These are phyloP conservation scores for Cryptosporidium sp. DNA, from an alignment of 169 alveolate species.

Conservation along the genomic window DNA sequence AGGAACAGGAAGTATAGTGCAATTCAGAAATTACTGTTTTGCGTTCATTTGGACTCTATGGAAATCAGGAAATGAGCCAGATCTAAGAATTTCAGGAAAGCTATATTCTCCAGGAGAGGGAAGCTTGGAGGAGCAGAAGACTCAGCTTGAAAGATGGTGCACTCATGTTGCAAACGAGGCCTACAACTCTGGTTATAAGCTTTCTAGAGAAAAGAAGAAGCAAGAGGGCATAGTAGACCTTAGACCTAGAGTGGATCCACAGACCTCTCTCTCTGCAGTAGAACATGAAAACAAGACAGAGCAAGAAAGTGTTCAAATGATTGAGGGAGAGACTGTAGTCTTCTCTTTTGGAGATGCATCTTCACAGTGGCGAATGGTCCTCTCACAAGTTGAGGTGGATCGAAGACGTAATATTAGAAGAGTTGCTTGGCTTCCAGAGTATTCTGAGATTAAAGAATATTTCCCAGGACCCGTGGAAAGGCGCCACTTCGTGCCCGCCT, in stretches of 20 bases:
- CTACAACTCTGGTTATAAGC: conserved; percentile 28
- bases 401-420: conserved; percentile 34
- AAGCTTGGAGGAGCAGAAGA: conserved; percentile 13
- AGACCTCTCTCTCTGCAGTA: conserved; percentile 36
- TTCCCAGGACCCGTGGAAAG: conserved; percentile 69
- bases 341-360: conserved; percentile 55
- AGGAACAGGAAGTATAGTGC: conserved; percentile 49
- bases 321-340: conserved; percentile 1
- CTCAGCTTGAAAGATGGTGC: conserved; percentile 64
- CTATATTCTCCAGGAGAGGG: conserved; percentile 18
- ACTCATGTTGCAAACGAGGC: conserved; percentile 68
- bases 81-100: conserved; percentile 51
- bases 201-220: conserved; percentile 36
- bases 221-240: conserved; percentile 26
- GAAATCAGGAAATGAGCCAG: conserved; percentile 43
- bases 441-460: conserved; percentile 29
- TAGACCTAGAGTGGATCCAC: conserved; percentile 59
- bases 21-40: conserved; percentile 58
- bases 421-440: conserved; percentile 66
- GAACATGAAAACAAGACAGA: conserved; percentile 22
- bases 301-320: not conserved
- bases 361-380: conserved; percentile 59
- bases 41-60: conserved; percentile 67
- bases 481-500: conserved; percentile 52
- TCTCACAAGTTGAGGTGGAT: conserved; percentile 53